Base-by-base conservation (phyloP, 805 yeast species). In the Ascoidea rubescens region DNA sequence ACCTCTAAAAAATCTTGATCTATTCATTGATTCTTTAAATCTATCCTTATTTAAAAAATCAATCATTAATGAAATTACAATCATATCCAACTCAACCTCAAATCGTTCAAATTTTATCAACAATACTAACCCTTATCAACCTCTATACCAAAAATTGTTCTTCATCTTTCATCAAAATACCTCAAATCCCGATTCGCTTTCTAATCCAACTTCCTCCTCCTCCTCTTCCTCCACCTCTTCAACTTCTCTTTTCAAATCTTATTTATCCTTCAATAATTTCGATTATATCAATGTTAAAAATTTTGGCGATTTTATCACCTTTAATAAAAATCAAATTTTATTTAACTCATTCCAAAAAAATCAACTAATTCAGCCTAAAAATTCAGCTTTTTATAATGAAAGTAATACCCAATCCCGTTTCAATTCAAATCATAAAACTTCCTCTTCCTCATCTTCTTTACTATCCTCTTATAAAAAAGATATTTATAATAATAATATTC, bases 271-370 rank as follows among this genome's bases (percentile, higher is more conserved):
- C 32, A 47, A 43, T n/a, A 51, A 51, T 31, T 48, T 43, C 46
- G 53, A 51, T 42, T 51, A 16, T 45, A 7, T 28, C 17, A 51
- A 51, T 37, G 16, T 48, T 16, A 48, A 48, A 37, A 46, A 31
- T 14, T 51, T 51, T 33, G 30, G 43, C 31, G 49, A 51, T 31
- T 51, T 48, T 30, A 31, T 48, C 31, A 43, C 42, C 8, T 51
- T 51, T 30, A 28, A 31, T 17, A 31, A 45, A 45, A 51, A 48
- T 45, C 42, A 48, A 28, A 44, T 12, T 7, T 31, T 30, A 5
- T 12, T 5, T 12, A 31, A 31, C 17, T 28, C 17, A 7, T 28
- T 28, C 8, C 21, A 45, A 8, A 7, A 45, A 8, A 21, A 21
- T 21, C 28, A 21, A 21, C 28, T 3, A 21, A 21, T 21, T 21